These are phyloP conservation scores for Metroxylon sagu DNA, from an alignment of 176 grass and related monocot genomes.

Conservation along the genomic window DNA sequence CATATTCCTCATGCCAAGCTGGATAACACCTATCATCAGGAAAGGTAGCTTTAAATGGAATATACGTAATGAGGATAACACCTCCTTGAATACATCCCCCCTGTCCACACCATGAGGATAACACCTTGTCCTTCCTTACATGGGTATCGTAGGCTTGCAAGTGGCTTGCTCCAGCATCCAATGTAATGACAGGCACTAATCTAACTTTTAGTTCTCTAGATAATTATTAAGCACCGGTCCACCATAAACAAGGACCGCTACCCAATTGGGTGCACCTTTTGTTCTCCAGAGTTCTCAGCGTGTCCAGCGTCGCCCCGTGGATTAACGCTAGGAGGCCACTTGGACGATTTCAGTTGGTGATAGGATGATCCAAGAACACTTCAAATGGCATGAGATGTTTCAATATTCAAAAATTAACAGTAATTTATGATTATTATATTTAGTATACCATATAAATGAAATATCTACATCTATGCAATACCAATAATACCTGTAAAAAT, in stretches of 20 bases:
- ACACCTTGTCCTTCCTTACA: not conserved
- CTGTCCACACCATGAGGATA: not conserved
- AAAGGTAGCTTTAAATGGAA: conserved; percentile 2
- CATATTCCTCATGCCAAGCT: no score
- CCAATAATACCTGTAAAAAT: no score
- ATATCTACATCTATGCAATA: no score
- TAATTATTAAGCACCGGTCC: conserved; percentile 3
- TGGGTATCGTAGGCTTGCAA: not conserved
- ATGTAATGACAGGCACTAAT: conserved; percentile 15
- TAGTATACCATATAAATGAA: no score
- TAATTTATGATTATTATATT: no score
- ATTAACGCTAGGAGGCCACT: not conserved
- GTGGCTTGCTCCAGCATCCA: conserved; percentile 1
- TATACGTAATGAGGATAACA: conserved; percentile 5
- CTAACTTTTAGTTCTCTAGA: conserved; percentile 9
- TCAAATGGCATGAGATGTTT: no score
- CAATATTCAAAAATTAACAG: no score
- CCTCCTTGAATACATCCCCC: not conserved
- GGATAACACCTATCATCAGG: not conserved
- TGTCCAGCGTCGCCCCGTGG: not conserved
- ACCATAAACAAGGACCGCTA: no score
- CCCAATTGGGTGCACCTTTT: no score
- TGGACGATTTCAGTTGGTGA: no score
- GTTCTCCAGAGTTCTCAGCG: not conserved
- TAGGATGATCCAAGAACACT: no score